These are phyloP conservation scores for Sicyos edulis DNA, from an alignment of 306 rosid species.

Conservation along the genomic window DNA sequence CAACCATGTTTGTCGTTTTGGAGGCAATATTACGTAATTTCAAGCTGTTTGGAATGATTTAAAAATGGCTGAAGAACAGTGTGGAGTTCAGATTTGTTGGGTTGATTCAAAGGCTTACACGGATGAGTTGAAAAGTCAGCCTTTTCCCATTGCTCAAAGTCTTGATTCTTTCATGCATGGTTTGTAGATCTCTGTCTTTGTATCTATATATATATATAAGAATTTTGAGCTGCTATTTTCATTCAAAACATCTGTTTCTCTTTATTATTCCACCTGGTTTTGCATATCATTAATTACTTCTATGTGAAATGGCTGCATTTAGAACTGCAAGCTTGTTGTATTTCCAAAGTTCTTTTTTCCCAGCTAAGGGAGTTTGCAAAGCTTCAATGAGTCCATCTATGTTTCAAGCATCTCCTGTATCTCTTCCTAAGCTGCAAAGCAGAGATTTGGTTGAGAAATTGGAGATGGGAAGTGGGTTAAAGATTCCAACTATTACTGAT, in stretches of 20 bases:
- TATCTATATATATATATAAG: not conserved
- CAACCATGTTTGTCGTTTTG: not conserved
- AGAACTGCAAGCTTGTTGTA: not conserved
- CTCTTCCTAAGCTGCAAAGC: not conserved
- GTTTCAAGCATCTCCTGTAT: not conserved
- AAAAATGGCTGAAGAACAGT: not conserved
- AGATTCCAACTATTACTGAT: constrained; percentile 12
- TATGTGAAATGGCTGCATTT: constrained; percentile 6
- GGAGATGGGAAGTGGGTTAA: constrained; percentile 25
- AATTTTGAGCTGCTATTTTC: not conserved
- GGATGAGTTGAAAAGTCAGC: constrained; percentile 14
- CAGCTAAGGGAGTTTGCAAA: not conserved
- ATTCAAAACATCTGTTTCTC: not conserved
- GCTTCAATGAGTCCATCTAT: not conserved
- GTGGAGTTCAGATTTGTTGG: not conserved
- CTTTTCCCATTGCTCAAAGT: constrained; percentile 13
- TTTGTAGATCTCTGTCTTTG: not conserved
- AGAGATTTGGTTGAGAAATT: constrained; percentile 32
- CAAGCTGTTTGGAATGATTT: not conserved
- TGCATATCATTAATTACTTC: not conserved
- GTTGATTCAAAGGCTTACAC: not conserved
- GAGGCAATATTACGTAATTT: constrained; percentile 5
- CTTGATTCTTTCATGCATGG: not conserved
- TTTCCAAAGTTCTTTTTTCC: not conserved
- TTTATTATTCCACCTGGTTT: not conserved